These are phyloP conservation scores for Cladophialophora psammophila DNA, from an alignment of 2,329 filamentous ascomycete genomes.

Conservation along the genomic window DNA sequence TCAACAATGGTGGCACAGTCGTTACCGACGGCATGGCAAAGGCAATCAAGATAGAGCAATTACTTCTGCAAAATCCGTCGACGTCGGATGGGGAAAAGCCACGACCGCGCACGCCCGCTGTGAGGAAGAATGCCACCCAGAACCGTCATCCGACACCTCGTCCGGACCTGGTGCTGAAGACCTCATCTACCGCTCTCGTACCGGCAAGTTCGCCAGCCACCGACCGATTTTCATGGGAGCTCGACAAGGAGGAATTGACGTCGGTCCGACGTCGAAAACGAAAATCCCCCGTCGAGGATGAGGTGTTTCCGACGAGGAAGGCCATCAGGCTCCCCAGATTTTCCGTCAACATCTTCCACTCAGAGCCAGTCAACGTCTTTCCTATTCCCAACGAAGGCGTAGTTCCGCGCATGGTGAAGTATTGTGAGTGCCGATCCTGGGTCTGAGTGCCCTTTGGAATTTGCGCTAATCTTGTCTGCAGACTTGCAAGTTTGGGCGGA, in stretches of 20 bases:
- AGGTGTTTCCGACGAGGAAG: slow-evolving; percentile 17
- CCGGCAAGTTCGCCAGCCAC: slow-evolving; percentile 4
- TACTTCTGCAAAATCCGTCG: slow-evolving; percentile 13
- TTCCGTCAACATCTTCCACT: slow-evolving; percentile 33
- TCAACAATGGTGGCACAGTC: slow-evolving; percentile 19
- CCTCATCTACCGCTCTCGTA: slow-evolving; percentile 21
- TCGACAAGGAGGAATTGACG: slow-evolving; percentile 19
- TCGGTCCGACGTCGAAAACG: slow-evolving; percentile 25
- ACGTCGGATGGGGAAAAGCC: not conserved
- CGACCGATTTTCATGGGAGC: slow-evolving; percentile 25
- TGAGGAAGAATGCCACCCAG: slow-evolving; percentile 8
- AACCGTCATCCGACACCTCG: slow-evolving; percentile 16
- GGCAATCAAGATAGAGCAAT: slow-evolving; percentile 30
- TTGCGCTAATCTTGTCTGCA: slow-evolving; percentile 12
- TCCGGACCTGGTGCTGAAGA: slow-evolving; percentile 26
- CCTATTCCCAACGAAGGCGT: slow-evolving; percentile 30
- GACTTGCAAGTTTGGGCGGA: slow-evolving; percentile 32
- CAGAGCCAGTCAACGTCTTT: slow-evolving; percentile 29
- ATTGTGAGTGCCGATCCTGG: slow-evolving; percentile 24
- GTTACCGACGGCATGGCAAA: slow-evolving; percentile 28
- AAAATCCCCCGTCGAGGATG: slow-evolving; percentile 27
- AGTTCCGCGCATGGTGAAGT: slow-evolving; percentile 33
- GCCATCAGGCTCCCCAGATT: slow-evolving; percentile 26
- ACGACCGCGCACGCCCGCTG: not conserved
- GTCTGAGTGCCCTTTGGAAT: not conserved